Percentiles rank a stretch among this genome's conserved stretches.
These are phyloP conservation scores for Termitomyces eurrhizus DNA, from an alignment of 768 basidiomycete species.

Conservation along the genomic window DNA sequence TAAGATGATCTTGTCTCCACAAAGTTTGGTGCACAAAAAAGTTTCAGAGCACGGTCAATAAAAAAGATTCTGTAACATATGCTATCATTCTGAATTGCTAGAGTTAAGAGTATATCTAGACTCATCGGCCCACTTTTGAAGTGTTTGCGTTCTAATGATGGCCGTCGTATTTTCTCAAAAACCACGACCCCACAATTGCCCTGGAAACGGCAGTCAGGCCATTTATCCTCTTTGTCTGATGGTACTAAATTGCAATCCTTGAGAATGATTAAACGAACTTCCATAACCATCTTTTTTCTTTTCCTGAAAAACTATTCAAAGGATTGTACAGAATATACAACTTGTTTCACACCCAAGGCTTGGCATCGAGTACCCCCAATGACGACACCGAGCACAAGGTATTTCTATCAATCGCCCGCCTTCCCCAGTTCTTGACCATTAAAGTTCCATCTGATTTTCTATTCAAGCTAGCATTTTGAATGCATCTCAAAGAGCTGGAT, in stretches of 20 bases:
- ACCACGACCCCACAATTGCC: neutral
- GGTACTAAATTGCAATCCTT: neutral
- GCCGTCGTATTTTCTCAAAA: neutral
- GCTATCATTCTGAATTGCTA: too few species aligned
- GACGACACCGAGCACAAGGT: neutral
- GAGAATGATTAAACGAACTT: neutral
- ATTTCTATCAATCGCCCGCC: neutral
- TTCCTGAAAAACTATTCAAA: neutral
- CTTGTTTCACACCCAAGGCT: neutral
- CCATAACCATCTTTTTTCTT: neutral
- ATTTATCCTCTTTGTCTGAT: neutral
- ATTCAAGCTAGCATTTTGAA: neutral
- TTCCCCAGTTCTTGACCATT: neutral
- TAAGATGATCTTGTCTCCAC: too few species aligned
- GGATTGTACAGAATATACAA: neutral
- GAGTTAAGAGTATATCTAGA: neutral
- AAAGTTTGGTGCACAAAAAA: too few species aligned
- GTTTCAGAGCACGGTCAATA: too few species aligned
- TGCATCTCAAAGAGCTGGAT: neutral
- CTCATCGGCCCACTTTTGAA: neutral
- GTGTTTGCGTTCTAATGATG: neutral
- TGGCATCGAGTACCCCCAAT: neutral
- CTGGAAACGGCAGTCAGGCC: neutral
- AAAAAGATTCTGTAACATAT: too few species aligned
- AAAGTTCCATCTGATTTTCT: neutral